Evolutionary conservation across 352 stramenopile genomes (phyloP).

Genomic region (Pythium apleroticum): DNA sequence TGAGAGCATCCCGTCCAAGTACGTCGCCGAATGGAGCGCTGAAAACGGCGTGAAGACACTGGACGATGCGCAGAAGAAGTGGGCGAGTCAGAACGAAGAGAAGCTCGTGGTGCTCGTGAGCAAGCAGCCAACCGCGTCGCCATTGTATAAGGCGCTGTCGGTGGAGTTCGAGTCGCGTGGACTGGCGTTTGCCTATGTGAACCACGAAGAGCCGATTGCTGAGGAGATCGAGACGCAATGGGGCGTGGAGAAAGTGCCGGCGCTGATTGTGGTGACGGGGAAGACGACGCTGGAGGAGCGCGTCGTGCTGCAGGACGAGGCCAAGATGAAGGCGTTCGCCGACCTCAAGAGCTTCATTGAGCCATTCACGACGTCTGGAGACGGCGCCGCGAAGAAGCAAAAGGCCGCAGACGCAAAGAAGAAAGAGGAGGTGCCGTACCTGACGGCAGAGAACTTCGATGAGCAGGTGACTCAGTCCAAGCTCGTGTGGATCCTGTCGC

Average conservation of each 20-base stretch:
- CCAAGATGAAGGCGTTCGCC: constrained; percentile 55
- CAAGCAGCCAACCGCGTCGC: constrained; percentile 61
- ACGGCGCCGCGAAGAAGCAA: neutral
- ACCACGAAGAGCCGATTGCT: constrained; percentile 32
- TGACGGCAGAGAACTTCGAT: constrained; percentile 51
- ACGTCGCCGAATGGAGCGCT: constrained; percentile 39
- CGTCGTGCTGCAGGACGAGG: constrained; percentile 20
- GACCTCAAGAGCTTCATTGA: constrained; percentile 58
- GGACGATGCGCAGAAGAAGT: constrained; percentile 22
- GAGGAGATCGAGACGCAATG: constrained; percentile 36
- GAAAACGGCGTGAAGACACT: constrained; percentile 20
- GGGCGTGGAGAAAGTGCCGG: constrained; percentile 39
- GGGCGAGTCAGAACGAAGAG: constrained; percentile 19
- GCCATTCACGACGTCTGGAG: constrained; percentile 36
- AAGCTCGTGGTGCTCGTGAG: constrained; percentile 55
- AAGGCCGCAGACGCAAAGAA: constrained; percentile 9
- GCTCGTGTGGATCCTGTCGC: constrained; percentile 66
- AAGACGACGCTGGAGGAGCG: constrained; percentile 7
- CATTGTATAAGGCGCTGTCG: constrained; percentile 58
- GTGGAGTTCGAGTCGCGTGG: constrained; percentile 52
- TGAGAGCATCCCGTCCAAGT: constrained; percentile 53
- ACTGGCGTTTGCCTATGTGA: constrained; percentile 57
- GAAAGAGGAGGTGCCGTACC: constrained; percentile 38
- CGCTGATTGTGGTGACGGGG: constrained; percentile 42
- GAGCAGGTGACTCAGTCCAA: constrained; percentile 45